phyloP scores from a whole-genome alignment of 495 filamentous ascomycete genomes.

The Penicillium longicatenatum region DNA sequence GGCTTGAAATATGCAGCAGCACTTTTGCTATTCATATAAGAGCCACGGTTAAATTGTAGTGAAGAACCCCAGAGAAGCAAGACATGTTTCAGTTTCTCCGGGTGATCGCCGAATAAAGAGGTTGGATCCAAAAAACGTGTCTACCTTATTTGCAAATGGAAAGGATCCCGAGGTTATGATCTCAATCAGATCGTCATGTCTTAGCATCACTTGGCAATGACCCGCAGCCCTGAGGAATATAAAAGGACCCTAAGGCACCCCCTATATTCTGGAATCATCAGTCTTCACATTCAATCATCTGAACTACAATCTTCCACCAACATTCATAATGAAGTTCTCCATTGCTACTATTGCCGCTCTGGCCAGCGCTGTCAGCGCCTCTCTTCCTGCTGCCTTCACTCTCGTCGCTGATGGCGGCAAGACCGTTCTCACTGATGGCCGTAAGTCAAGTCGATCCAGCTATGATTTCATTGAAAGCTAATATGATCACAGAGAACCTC shows the following conservation, averaged over 20 bases:
- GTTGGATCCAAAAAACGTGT: background rate
- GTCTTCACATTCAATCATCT: background rate
- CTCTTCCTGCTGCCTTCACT: constrained; percentile 35
- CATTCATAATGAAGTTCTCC: constrained; percentile 36
- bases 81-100: constrained; percentile 20
- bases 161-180: constrained; percentile 7
- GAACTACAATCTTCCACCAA: background rate
- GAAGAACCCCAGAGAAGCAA: constrained; percentile 6
- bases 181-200: constrained; percentile 15
- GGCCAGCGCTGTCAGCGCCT: constrained; percentile 27
- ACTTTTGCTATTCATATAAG: too few species aligned
- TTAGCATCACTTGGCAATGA: constrained; percentile 3
- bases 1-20: too few species aligned
- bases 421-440: constrained; percentile 36
- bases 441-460: constrained; percentile 17
- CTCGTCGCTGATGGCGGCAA: constrained; percentile 35
- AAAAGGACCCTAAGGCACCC: constrained; percentile 2
- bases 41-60: background rate
- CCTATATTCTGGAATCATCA: background rate
- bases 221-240: constrained; percentile 1
- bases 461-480: background rate
- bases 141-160: constrained; percentile 10
- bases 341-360: constrained; percentile 29
- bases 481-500: constrained; percentile 16
- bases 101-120: constrained; percentile 12